phyloP scores from a whole-genome alignment of 495 filamentous ascomycete species.

The Hapsidospora chrysogenum region DNA sequence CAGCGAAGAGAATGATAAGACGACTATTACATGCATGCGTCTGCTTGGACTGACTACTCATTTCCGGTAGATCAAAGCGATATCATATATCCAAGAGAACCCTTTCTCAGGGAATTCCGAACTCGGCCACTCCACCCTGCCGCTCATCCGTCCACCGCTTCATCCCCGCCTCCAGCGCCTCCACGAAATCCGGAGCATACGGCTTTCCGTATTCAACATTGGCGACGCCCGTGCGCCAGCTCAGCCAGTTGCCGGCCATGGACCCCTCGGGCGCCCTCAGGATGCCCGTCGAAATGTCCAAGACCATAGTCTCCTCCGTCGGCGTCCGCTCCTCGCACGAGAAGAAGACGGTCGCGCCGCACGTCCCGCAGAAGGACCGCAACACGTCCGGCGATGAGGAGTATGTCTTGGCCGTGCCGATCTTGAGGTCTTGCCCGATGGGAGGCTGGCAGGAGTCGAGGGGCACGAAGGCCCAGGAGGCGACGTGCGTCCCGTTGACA shows the following conservation, averaged over 20 bases:
- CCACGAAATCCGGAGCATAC: constrained; percentile 12
- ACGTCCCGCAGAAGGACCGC: constrained; percentile 43
- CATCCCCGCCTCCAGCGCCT: constrained; percentile 9
- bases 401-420: constrained; percentile 37
- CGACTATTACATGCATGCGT: no score
- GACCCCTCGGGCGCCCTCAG: constrained; percentile 33
- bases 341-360: constrained; percentile 45
- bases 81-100: no score
- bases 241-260: constrained; percentile 25
- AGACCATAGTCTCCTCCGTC: constrained; percentile 10
- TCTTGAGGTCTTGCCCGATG: constrained; percentile 18
- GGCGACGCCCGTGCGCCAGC: constrained; percentile 13
- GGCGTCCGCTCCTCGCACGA: constrained; percentile 2
- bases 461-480: constrained; percentile 47
- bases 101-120: no score
- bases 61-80: no score
- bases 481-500: constrained; percentile 39
- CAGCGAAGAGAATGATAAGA: no score
- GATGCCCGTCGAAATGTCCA: constrained; percentile 33
- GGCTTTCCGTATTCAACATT: constrained; percentile 5
- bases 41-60: no score
- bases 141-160: constrained; percentile 10
- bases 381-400: constrained; percentile 31
- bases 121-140: no score
- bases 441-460: constrained; percentile 26